phyloP scores from a whole-genome alignment of 495 filamentous ascomycete species.

The Massariosphaeria phaeospora region DNA sequence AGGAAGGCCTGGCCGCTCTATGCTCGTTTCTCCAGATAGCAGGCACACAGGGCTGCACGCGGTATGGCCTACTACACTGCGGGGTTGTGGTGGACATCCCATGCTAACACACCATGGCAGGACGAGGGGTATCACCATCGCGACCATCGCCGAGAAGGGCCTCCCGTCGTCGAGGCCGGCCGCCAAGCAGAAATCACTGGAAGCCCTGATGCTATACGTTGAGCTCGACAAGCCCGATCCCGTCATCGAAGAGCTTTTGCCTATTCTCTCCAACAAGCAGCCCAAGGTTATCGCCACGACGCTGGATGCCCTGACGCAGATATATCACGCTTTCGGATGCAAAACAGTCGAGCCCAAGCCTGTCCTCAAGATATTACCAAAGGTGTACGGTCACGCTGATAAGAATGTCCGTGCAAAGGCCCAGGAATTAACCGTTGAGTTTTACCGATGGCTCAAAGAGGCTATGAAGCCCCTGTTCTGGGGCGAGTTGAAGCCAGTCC shows the following conservation, averaged over 20 bases:
- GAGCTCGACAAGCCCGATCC: constrained; percentile 84
- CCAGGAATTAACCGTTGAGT: constrained; percentile 83
- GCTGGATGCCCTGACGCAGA: constrained; percentile 69
- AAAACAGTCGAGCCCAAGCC: constrained; percentile 96
- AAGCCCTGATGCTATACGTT: constrained; percentile 82
- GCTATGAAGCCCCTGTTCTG: constrained; percentile 99
- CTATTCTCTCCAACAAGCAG: constrained; percentile 80
- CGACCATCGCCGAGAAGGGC: constrained; percentile 84
- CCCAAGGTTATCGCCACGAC: constrained; percentile 90
- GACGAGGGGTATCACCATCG: constrained; percentile 68
- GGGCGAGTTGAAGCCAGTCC: constrained; percentile 90
- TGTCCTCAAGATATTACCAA: constrained; percentile 83
- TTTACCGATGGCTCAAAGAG: constrained; percentile 95
- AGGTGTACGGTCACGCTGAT: constrained; percentile 91
- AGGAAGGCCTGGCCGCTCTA: constrained; percentile 80
- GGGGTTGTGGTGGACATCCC: not conserved
- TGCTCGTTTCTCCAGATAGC: constrained; percentile 88
- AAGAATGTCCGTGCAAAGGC: constrained; percentile 97
- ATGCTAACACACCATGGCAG: constrained; percentile 40
- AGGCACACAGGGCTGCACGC: constrained; percentile 69
- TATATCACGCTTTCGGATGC: constrained; percentile 90
- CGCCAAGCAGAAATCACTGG: constrained; percentile 79
- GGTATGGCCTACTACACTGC: constrained; percentile 43
- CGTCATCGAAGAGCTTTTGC: constrained; percentile 84
- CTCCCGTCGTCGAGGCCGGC: constrained; percentile 79